These are phyloP conservation scores for Aspergillus hortae DNA, from an alignment of 2,329 filamentous ascomycete species.

Conservation along the genomic window DNA sequence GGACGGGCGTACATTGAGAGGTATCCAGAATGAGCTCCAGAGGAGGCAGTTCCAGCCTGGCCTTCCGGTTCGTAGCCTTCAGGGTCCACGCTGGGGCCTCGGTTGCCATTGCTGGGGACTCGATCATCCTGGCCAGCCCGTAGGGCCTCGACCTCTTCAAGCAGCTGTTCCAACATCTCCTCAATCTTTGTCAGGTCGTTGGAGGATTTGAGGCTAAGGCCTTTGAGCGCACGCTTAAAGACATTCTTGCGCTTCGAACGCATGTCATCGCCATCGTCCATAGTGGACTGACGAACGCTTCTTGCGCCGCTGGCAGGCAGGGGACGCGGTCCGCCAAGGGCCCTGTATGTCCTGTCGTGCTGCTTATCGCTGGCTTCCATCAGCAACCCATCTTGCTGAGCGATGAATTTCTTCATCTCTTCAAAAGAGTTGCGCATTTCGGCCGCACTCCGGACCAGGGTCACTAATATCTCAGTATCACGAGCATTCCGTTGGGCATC, in stretches of 20 bases:
- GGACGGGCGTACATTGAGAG: slow-evolving; percentile 56
- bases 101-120: slow-evolving; percentile 20
- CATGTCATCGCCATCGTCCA: slow-evolving; percentile 55
- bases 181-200: slow-evolving; percentile 87
- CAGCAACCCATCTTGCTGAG: slow-evolving; percentile 83
- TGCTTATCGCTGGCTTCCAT: slow-evolving; percentile 84
- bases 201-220: slow-evolving; percentile 79
- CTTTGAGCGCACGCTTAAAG: slow-evolving; percentile 91
- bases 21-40: slow-evolving; percentile 71
- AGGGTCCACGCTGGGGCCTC: slow-evolving; percentile 59
- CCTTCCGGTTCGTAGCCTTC: slow-evolving; percentile 81
- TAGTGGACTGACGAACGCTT: slow-evolving; percentile 48
- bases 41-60: slow-evolving; percentile 67
- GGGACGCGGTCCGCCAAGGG: slow-evolving; percentile 81
- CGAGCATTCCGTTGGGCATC: slow-evolving; percentile 94
- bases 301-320: slow-evolving; percentile 66
- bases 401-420: slow-evolving; percentile 88
- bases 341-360: slow-evolving; percentile 79
- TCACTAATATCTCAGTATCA: slow-evolving; percentile 93
- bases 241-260: slow-evolving; percentile 83
- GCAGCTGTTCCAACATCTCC: slow-evolving; percentile 85
- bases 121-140: slow-evolving; percentile 55
- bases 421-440: slow-evolving; percentile 98
- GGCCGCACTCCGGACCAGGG: slow-evolving; percentile 85
- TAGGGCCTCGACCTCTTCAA: slow-evolving; percentile 84